phyloP scores from a whole-genome alignment of 495 filamentous ascomycete species.

The Amorphotheca resinae region DNA sequence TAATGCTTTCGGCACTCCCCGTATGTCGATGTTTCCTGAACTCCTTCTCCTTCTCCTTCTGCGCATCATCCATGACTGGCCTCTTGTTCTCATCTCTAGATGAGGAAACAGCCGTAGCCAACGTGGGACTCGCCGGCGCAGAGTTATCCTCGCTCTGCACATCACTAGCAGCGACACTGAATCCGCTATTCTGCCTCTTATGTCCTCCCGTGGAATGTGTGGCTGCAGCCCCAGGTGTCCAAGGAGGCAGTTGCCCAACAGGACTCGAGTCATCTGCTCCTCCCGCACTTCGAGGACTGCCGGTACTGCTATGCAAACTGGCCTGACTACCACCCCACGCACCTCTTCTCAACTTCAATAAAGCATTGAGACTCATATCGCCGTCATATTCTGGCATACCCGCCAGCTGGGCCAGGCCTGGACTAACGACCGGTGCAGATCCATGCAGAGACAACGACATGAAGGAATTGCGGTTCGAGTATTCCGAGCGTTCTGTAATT shows the following conservation, averaged over 20 bases:
- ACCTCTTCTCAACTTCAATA: conserved; percentile 58
- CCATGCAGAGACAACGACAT: conserved; percentile 55
- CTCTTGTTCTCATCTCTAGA: conserved; percentile 1
- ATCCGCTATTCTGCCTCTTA: conserved; percentile 13
- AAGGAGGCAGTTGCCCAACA: conserved; percentile 9
- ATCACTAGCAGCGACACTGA: conserved; percentile 4
- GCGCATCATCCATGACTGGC: background rate
- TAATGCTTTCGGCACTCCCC: conserved; percentile 43
- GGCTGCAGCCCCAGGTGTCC: conserved; percentile 2
- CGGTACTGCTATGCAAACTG: conserved; percentile 20
- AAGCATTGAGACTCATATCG: conserved; percentile 55
- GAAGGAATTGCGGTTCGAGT: conserved; percentile 84
- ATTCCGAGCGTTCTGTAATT: conserved; percentile 92
- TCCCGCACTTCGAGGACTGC: conserved; percentile 9
- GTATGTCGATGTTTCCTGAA: conserved; percentile 31
- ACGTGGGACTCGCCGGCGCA: conserved; percentile 12
- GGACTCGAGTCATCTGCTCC: conserved; percentile 5
- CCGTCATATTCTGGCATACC: conserved; percentile 49
- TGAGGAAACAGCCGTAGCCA: background rate
- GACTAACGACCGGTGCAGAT: conserved; percentile 30
- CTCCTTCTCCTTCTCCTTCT: conserved; percentile 14
- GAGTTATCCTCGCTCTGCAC: conserved; percentile 8
- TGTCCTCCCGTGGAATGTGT: background rate
- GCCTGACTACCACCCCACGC: conserved; percentile 75
- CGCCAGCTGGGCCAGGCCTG: conserved; percentile 60